These are phyloP conservation scores for Mucor lusitanicus DNA, from an alignment of 371 early-diverging fungal genomes.

Conservation along the genomic window DNA sequence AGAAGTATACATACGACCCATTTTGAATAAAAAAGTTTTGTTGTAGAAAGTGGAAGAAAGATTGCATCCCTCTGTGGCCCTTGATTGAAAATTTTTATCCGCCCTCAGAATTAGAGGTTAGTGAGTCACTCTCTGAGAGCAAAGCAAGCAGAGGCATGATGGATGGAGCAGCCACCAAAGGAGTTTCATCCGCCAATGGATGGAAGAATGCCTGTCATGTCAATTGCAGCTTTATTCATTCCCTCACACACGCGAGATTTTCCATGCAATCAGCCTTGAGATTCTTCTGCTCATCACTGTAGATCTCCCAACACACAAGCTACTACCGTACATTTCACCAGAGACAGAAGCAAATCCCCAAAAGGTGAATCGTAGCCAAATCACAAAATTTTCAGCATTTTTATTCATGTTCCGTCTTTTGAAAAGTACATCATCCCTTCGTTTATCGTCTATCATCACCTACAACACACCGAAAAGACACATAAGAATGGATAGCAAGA, in stretches of 20 bases:
- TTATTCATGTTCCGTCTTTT: constrained; percentile 2
- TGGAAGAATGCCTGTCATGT: too few species aligned
- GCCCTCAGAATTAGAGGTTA: not conserved
- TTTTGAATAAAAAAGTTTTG: constrained; percentile 17
- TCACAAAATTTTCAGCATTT: not conserved
- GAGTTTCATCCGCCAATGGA: not conserved
- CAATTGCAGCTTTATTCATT: too few species aligned
- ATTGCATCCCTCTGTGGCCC: not conserved
- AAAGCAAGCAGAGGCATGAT: not conserved
- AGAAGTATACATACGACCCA: constrained; percentile 81
- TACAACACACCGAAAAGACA: not conserved
- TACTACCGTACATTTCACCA: too few species aligned
- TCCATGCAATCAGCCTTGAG: too few species aligned
- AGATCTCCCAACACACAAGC: too few species aligned
- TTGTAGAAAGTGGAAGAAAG: constrained; percentile 11
- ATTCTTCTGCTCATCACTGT: too few species aligned
- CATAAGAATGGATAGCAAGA: constrained; percentile 8
- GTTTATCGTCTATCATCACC: not conserved
- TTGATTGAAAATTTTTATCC: not conserved
- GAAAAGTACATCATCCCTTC: not conserved
- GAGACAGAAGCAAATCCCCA: not conserved
- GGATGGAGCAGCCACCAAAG: not conserved
- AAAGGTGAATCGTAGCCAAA: not conserved
- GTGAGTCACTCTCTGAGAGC: not conserved
- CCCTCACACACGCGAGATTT: too few species aligned